These are phyloP conservation scores for Xerocomus spinulosus DNA, from an alignment of 768 basidiomycete genomes.

Conservation along the genomic window DNA sequence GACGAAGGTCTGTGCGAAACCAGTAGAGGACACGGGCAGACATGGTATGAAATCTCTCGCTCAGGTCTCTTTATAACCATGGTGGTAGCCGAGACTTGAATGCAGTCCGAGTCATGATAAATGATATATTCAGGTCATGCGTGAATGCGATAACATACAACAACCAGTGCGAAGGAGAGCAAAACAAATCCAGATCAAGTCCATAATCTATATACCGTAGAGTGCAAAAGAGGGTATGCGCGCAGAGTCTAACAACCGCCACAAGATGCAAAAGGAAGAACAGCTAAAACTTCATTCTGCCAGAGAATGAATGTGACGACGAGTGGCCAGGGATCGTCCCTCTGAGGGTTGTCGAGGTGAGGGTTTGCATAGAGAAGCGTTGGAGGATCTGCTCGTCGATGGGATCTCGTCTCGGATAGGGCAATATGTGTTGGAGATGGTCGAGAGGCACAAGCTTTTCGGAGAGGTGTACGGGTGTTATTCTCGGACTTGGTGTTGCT, in stretches of 20 bases:
- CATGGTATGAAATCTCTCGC: too few relatives aligned
- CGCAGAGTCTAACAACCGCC: not conserved
- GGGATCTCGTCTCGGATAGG: constrained; percentile 56
- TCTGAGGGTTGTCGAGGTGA: constrained; percentile 21
- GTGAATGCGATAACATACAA: constrained; percentile 22
- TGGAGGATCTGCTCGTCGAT: constrained; percentile 61
- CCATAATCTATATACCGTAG: constrained; percentile 29
- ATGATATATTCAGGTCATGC: constrained; percentile 17
- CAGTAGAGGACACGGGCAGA: not conserved
- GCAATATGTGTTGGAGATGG: constrained; percentile 51
- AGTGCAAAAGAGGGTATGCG: constrained; percentile 12
- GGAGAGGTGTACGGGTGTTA: constrained; percentile 18
- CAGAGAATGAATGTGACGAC: constrained; percentile 20
- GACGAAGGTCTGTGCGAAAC: too few relatives aligned
- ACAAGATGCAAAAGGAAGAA: not conserved
- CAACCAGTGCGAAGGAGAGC: constrained; percentile 9
- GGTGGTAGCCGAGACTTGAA: not conserved
- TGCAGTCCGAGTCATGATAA: not conserved
- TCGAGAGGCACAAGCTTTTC: constrained; percentile 57
- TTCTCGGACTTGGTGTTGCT: constrained; percentile 33
- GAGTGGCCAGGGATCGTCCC: constrained; percentile 11
- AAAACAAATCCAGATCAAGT: constrained; percentile 21
- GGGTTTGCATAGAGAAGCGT: constrained; percentile 41
- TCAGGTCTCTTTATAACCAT: too few relatives aligned
- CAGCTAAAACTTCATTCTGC: constrained; percentile 22